Evolutionary conservation across 306 rosid species (phyloP), one percentile per base, ranked within the genome.

Genomic region (Bauhinia variegata): DNA sequence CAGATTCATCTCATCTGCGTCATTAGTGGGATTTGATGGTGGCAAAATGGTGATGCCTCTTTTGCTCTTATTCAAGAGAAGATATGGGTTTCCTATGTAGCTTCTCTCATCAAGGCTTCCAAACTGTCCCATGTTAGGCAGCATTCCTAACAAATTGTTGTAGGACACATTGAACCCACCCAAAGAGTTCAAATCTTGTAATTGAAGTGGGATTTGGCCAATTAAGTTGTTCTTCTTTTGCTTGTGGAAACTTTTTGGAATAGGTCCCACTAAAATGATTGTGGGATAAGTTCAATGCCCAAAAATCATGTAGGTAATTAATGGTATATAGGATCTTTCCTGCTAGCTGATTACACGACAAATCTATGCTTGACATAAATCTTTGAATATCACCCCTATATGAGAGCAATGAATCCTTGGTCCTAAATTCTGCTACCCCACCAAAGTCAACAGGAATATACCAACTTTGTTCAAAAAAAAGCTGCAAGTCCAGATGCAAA

Each of bases 251-350:
- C 42, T 76, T 8, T 17, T 11, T 30, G 81, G 72, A 11, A 70
- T 63, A 0, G 32, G 0, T 11, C n/a, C 72, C 76, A 12, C 0
- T 13, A 3, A 76, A 14, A 4, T 30, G 31, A 16, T 76, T 76
- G 9, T 76, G 60, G 7, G 81, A 77, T 3, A 77, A 58, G 28
- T 77, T 77, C 36, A 70, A 37, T 0, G 77, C 14, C 57, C 0
- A 28, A 8, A 77, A 65, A 8, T 0, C 77, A 6, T 0, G 6
- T 5, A 65, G 4, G n/a, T 70, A 2, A 6, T 73, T 76, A 16
- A 76, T 7, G 1, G 63, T 34, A 0, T 0, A 9, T 15, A 73
- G 76, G 14, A 76, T 69, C 11, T 62, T n/a, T 47, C 80, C 72
- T 7, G 28, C 34, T 4, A 69, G 13, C 3, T 54, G 2, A 11